phyloP scores from a whole-genome alignment of 768 basidiomycete genomes.

The Suillus sp. region DNA sequence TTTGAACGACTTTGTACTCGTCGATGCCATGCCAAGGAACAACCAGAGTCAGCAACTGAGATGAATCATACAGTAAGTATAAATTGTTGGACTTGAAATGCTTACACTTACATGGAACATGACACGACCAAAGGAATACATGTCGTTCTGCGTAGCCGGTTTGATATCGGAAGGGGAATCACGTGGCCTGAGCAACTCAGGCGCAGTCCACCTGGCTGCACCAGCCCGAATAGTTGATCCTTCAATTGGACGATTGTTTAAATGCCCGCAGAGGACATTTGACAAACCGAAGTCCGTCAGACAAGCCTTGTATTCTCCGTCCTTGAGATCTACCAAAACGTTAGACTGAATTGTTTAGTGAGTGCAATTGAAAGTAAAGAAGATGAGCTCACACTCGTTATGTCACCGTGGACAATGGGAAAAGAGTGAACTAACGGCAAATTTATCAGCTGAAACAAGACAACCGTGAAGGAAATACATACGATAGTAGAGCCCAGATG shows the following conservation, averaged over 20 bases:
- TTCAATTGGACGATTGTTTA: fast-evolving
- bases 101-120: slow-evolving; percentile 11
- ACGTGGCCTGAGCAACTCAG: slow-evolving; percentile 32
- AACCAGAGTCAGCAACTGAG: neutral
- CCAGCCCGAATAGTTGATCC: slow-evolving; percentile 21
- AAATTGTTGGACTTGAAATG: neutral
- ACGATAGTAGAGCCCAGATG: slow-evolving; percentile 5
- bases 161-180: slow-evolving; percentile 21
- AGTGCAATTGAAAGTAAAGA: neutral
- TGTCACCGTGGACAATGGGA: slow-evolving; percentile 4
- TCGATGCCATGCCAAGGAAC: neutral
- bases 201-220: slow-evolving; percentile 46
- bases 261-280: slow-evolving; percentile 34
- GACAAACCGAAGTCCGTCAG: slow-evolving; percentile 47
- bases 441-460: neutral
- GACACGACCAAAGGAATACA: slow-evolving; percentile 38
- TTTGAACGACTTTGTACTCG: neutral
- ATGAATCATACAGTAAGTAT: neutral
- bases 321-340: slow-evolving; percentile 37
- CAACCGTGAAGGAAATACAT: neutral
- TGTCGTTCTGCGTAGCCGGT: slow-evolving; percentile 34
- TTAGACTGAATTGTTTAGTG: slow-evolving; percentile 34
- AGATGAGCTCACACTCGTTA: slow-evolving; percentile 4
- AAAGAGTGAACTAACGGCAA: neutral
- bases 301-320: slow-evolving; percentile 37